Conservation (phyloP, 176 grass and related monocot genomes). For the Carex scoparia region DNA sequence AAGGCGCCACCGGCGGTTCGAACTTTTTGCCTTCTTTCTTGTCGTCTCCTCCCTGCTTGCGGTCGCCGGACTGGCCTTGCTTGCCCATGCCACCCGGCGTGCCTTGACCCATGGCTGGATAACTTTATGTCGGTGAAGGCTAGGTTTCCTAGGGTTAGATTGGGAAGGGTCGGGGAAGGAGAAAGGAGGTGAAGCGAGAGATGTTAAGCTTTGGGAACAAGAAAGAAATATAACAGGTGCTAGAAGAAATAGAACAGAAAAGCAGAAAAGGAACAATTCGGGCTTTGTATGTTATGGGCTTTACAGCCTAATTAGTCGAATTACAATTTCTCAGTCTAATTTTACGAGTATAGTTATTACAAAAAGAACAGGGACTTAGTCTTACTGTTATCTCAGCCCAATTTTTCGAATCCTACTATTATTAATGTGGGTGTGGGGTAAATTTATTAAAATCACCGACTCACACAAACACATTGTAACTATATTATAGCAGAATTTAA, state of each 20-base stretch:
- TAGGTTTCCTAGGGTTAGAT: constrained; percentile 40
- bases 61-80: constrained; percentile 44
- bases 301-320: background rate
- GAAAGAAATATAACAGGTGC: background rate
- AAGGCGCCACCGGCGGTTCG: constrained; percentile 71
- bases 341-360: background rate
- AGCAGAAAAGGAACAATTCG: background rate
- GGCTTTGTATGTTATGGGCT: background rate
- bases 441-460: no score
- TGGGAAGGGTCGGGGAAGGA: background rate
- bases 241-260: background rate
- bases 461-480: no score
- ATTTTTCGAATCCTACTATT: no score
- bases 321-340: background rate
- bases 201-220: constrained; percentile 25
- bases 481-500: no score
- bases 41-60: constrained; percentile 50
- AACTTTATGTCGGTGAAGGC: background rate
- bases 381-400: no score
- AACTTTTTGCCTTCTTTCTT: constrained; percentile 73
- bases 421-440: no score
- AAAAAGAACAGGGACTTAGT: no score
- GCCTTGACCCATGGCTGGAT: constrained; percentile 58
- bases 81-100: constrained; percentile 58
- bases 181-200: constrained; percentile 9